Base-by-base conservation (phyloP, 2,329 filamentous ascomycete species). In the Phyllosticta capitalensis region DNA sequence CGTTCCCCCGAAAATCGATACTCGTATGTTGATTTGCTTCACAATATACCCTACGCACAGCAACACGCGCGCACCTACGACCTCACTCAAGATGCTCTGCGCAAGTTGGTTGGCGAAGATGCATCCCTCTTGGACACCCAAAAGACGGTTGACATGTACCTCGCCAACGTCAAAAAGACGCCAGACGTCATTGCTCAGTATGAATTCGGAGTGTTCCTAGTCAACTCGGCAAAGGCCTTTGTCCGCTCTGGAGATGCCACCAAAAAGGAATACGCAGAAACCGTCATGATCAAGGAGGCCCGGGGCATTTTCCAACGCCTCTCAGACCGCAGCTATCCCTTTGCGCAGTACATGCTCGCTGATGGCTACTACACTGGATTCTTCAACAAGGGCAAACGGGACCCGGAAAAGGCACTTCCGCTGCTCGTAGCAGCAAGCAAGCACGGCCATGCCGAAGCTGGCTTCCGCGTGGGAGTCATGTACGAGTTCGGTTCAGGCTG, bases 401-500 rank as follows among this genome's bases (percentile, higher is more conserved):
- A 99, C 71, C 88, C 95, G 70, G 90, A 92, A 69, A 86, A 89
- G 49, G 92, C 94, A 0, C 97, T 97, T 69, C 88, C 90, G 9
- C 83, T 97, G 28, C 99, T 99, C 70, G 82, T 96, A 45, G 84
- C 94, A 17, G 94, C 94, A 9, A 92, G 90, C 67, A 99, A 97
- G 76, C 94, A 96, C 75, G 94, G 94, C 30, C 94, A 99, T 72
- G 91, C 94, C 54, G 94, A 99, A 77, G 94, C 94, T 60, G 92
- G 87, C 38, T 99, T 96, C 74, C 88, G 94, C 59, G 88, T 92
- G 56, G 94, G 89, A 17, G 80, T 99, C 59, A 96, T 92, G 77
- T 97, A 97, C 76, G 94, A 99, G 73, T 97, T 96, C 74, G 94
- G 92, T 63, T 99, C 94, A 94, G 94, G 94, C 49, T 95, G 88